Percentiles rank a stretch among this genome's conserved stretches.
These are phyloP conservation scores for Ophiostoma novo-ulmi DNA, from an alignment of 2,329 filamentous ascomycete genomes.

Conservation along the genomic window DNA sequence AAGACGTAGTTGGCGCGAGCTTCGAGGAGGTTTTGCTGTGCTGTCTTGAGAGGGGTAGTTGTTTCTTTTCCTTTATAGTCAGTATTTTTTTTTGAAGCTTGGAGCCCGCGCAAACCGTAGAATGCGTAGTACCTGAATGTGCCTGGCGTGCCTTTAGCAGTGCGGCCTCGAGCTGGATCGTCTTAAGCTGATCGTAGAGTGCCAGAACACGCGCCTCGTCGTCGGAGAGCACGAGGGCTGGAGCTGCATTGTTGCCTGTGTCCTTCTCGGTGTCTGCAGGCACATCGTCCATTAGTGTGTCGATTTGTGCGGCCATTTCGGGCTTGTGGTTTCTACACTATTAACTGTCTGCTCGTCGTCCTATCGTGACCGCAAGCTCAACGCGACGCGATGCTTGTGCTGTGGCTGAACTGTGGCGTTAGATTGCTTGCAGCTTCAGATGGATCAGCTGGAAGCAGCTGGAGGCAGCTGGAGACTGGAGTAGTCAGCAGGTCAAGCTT, in stretches of 20 bases:
- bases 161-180: slow-evolving; percentile 66
- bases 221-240: slow-evolving; percentile 53
- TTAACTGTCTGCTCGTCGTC: neutral
- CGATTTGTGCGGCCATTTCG: slow-evolving; percentile 18
- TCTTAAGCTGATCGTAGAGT: slow-evolving; percentile 66
- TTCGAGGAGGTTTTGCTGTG: slow-evolving; percentile 63
- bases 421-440: slow-evolving; percentile 3
- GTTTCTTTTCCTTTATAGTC: neutral
- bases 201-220: slow-evolving; percentile 62
- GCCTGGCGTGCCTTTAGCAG: slow-evolving; percentile 52
- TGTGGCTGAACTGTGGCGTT: slow-evolving; percentile 11
- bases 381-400: neutral
- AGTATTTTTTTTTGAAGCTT: neutral
- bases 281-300: slow-evolving; percentile 25
- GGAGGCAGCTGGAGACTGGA: neutral
- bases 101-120: neutral
- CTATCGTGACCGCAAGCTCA: neutral
- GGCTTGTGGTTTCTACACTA: neutral
- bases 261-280: neutral
- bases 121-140: slow-evolving; percentile 29
- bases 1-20: slow-evolving; percentile 65
- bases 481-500: slow-evolving; percentile 4
- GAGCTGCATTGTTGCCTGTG: slow-evolving; percentile 7
- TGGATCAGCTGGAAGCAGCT: too few species aligned
- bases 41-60: slow-evolving; percentile 37